These are phyloP conservation scores for Aspergillus sp. DNA, from an alignment of 2,329 filamentous ascomycete species.

Conservation along the genomic window DNA sequence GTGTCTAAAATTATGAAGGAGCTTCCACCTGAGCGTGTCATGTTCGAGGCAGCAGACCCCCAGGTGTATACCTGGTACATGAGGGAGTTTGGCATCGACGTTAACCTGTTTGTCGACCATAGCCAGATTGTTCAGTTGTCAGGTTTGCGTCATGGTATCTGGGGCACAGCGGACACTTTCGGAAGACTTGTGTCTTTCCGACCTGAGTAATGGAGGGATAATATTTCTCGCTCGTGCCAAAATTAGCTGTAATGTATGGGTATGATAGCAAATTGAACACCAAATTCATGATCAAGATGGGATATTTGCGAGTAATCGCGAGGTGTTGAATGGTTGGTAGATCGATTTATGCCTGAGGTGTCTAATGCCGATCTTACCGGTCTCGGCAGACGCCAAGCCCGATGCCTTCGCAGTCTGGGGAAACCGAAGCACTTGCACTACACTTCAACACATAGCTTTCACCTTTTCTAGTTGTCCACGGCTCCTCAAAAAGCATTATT, in stretches of 20 bases:
- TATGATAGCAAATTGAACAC: no score
- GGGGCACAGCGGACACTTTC: conserved; percentile 58
- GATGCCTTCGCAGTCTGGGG: conserved; percentile 1
- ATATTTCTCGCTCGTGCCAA: no score
- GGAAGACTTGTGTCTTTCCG: conserved; percentile 51
- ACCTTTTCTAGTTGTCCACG: no score
- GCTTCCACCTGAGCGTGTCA: conserved; percentile 53
- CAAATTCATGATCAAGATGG: no score
- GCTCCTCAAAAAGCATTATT: no score
- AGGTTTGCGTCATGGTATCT: conserved; percentile 54
- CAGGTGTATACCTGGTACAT: conserved; percentile 59
- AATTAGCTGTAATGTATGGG: neutral
- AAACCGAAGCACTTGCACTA: neutral
- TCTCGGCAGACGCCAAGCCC: neutral
- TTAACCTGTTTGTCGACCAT: conserved; percentile 59
- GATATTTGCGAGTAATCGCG: no score
- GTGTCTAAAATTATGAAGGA: conserved; percentile 55
- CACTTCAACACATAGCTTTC: no score
- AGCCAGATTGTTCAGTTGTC: conserved; percentile 59
- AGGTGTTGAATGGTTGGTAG: no score
- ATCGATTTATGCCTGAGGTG: neutral
- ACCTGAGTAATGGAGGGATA: conserved; percentile 17
- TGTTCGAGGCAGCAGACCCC: conserved; percentile 60
- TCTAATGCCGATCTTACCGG: neutral
- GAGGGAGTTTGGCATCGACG: conserved; percentile 57